Evolutionary conservation across 495 filamentous ascomycete species (phyloP).

Genomic region (Penicillium coprophilum): DNA sequence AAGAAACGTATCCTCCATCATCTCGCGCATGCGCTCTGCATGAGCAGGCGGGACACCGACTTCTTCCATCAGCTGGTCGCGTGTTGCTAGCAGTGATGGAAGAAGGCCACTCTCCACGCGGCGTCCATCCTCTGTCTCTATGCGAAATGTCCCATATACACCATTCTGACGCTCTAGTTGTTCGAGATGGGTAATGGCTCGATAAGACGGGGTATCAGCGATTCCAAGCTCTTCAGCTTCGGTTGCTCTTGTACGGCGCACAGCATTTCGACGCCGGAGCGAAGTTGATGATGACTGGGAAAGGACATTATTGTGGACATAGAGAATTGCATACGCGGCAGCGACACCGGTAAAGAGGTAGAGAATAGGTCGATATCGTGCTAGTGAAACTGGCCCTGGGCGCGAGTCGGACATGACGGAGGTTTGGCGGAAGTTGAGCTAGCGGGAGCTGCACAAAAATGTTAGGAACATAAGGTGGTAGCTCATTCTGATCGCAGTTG

Average conservation of each 20-base stretch:
- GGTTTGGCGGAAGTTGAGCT: constrained; percentile 25
- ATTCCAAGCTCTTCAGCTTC: constrained; percentile 29
- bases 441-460: constrained; percentile 20
- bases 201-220: constrained; percentile 38
- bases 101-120: constrained; percentile 50
- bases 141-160: constrained; percentile 50
- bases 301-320: constrained; percentile 42
- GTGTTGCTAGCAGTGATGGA: constrained; percentile 45
- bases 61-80: constrained; percentile 48
- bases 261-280: constrained; percentile 50
- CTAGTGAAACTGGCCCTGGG: constrained; percentile 37
- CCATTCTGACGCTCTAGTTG: constrained; percentile 48
- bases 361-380: constrained; percentile 50
- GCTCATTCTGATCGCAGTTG: constrained; percentile 10
- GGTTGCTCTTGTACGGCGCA: constrained; percentile 41
- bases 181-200: constrained; percentile 46
- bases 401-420: constrained; percentile 40
- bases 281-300: constrained; percentile 28
- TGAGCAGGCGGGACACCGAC: constrained; percentile 42
- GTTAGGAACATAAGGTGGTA: constrained; percentile 17
- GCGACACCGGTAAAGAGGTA: constrained; percentile 52
- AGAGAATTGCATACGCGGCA: constrained; percentile 49
- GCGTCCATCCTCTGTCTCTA: constrained; percentile 48
- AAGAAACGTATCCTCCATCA: constrained; percentile 52
- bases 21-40: constrained; percentile 49